phyloP scores from a whole-genome alignment of 2,329 filamentous ascomycete genomes.

The Pseudogymnoascus sp. region DNA sequence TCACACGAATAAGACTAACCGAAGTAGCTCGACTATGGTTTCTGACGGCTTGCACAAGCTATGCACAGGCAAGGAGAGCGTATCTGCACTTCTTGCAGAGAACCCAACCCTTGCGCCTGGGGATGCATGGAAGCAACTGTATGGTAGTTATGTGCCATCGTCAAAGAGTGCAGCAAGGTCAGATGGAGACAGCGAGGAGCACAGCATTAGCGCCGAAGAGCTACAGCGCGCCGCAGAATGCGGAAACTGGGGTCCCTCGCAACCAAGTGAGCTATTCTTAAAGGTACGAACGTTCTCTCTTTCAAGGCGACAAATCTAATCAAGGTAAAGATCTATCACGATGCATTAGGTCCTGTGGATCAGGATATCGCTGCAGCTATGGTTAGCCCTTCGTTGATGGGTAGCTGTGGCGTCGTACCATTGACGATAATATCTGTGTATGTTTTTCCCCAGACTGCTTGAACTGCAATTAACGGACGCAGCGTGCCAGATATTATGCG shows the following conservation, averaged over 20 bases:
- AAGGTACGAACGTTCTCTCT: conserved; percentile 34
- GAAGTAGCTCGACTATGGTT: conserved; percentile 28
- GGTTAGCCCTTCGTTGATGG: conserved; percentile 53
- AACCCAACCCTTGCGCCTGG: conserved; percentile 47
- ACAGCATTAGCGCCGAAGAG: conserved; percentile 32
- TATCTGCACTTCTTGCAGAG: conserved; percentile 51
- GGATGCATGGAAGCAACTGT: conserved; percentile 51
- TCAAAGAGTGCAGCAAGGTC: conserved; percentile 15
- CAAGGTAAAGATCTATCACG: conserved; percentile 23
- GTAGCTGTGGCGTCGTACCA: conserved; percentile 57
- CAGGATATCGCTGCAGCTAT: conserved; percentile 35
- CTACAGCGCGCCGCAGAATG: conserved; percentile 51
- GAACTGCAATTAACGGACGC: not conserved
- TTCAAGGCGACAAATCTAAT: not conserved
- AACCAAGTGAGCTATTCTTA: conserved; percentile 63
- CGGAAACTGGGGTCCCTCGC: conserved; percentile 58
- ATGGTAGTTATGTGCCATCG: conserved; percentile 28
- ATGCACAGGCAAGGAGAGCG: conserved; percentile 46
- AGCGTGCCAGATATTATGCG: conserved; percentile 62
- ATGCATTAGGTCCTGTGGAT: conserved; percentile 24
- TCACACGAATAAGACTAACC: not conserved
- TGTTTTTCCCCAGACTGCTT: not conserved
- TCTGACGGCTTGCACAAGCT: conserved; percentile 43
- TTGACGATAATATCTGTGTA: conserved; percentile 61
- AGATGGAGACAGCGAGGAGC: conserved; percentile 19